Evolutionary conservation across 1,284 basidiomycete species (phyloP).

Genomic region (Leccinum pseudoinsigne): DNA sequence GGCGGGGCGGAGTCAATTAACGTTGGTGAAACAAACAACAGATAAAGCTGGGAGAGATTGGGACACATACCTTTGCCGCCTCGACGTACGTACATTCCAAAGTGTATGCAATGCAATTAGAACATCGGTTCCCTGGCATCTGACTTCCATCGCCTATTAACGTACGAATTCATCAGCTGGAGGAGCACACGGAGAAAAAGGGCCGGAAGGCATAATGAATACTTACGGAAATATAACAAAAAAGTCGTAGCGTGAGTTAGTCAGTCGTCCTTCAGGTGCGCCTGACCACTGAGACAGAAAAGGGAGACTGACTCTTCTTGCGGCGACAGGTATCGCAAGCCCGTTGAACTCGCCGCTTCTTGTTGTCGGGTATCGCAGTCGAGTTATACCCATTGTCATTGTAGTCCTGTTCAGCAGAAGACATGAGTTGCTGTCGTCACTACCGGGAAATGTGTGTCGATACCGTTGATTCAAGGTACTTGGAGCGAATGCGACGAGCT

Average conservation of each 20-base stretch:
- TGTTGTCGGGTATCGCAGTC: conserved; percentile 30
- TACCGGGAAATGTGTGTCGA: not conserved
- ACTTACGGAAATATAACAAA: conserved; percentile 32
- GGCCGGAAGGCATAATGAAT: conserved; percentile 1
- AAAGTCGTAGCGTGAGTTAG: conserved; percentile 10
- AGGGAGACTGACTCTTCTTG: conserved; percentile 59
- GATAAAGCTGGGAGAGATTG: not conserved
- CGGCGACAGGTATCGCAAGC: conserved; percentile 76
- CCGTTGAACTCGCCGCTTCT: conserved; percentile 70
- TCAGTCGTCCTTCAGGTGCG: not conserved
- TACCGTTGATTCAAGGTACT: not conserved
- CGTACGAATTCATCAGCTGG: not conserved
- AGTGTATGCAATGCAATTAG: conserved; percentile 75
- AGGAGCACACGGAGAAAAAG: not conserved
- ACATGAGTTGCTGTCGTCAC: not conserved
- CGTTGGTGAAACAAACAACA: not conserved
- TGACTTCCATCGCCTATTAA: conserved; percentile 58
- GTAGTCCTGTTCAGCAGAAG: conserved; percentile 41
- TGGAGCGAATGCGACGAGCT: not conserved
- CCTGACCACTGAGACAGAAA: not conserved
- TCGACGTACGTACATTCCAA: conserved; percentile 80
- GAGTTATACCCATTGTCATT: conserved; percentile 32
- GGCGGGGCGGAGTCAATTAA: not conserved
- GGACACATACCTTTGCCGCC: conserved; percentile 59
- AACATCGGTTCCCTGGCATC: conserved; percentile 70